These are phyloP conservation scores for Zalaria sp. DNA, from an alignment of 2,329 filamentous ascomycete genomes.

Conservation along the genomic window DNA sequence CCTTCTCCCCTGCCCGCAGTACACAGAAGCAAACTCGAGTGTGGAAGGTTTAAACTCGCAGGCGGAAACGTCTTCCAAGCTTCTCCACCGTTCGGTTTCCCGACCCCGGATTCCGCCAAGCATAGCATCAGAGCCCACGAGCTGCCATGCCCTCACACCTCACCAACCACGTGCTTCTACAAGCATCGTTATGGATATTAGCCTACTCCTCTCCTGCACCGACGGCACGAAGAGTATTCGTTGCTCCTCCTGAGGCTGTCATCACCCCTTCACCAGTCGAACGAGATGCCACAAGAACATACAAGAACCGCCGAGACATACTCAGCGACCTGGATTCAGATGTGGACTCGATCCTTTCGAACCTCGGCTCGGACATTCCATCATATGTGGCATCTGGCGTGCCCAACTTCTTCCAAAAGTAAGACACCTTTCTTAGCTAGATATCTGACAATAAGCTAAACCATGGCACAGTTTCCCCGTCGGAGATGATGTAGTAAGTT, in stretches of 20 bases:
- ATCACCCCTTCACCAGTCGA: constrained; percentile 34
- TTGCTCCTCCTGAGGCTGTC: constrained; percentile 23
- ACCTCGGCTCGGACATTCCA: constrained; percentile 41
- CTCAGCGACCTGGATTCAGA: constrained; percentile 35
- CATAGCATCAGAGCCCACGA: no score
- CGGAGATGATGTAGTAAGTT: constrained; percentile 41
- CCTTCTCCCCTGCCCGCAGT: no score
- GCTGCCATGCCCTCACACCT: background rate
- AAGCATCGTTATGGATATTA: constrained; percentile 8
- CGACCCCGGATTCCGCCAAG: no score
- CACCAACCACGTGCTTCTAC: constrained; percentile 1
- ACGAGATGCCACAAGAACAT: constrained; percentile 25
- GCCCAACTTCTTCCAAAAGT: constrained; percentile 52
- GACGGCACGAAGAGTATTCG: constrained; percentile 4
- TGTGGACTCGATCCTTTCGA: constrained; percentile 26
- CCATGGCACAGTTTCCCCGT: constrained; percentile 55
- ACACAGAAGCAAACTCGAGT: no score
- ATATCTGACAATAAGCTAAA: constrained; percentile 25
- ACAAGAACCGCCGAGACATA: constrained; percentile 31
- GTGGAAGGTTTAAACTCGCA: no score
- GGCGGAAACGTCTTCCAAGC: no score
- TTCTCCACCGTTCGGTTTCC: no score
- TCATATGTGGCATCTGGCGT: constrained; percentile 48
- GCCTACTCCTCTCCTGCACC: constrained; percentile 11
- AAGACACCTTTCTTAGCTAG: background rate